These are phyloP conservation scores for Manihot esculenta DNA, from an alignment of 441 rosid species.

Conservation along the genomic window DNA sequence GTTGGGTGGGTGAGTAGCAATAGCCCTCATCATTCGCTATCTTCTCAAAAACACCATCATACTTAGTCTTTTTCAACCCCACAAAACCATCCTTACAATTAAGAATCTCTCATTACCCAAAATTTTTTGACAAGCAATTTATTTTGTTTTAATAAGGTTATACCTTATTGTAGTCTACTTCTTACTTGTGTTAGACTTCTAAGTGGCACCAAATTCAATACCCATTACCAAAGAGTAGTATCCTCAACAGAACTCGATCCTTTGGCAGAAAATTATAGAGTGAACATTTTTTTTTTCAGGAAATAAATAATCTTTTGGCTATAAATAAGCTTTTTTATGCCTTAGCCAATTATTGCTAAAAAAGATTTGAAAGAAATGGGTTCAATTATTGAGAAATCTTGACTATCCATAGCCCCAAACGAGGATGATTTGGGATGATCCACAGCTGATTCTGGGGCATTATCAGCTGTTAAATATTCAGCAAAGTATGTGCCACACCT, in stretches of 20 bases:
- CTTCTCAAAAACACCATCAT: conserved; percentile 39
- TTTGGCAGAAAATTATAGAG: not conserved
- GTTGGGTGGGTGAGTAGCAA: conserved; percentile 71
- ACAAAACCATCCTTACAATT: conserved; percentile 34
- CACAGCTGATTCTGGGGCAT: conserved; percentile 10
- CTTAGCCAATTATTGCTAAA: not conserved
- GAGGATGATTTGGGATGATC: not conserved
- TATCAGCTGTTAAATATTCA: not conserved
- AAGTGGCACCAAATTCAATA: too few relatives aligned
- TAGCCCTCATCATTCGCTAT: conserved; percentile 36
- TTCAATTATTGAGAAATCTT: not conserved
- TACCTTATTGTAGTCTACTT: too few relatives aligned
- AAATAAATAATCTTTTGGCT: not conserved
- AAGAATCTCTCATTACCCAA: not conserved
- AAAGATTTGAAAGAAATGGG: not conserved
- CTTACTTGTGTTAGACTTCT: too few relatives aligned
- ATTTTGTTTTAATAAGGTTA: too few relatives aligned
- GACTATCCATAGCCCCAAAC: not conserved
- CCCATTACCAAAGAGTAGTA: too few relatives aligned
- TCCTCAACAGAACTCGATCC: not conserved
- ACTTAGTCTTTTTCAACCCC: conserved; percentile 34
- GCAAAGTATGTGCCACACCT: not conserved
- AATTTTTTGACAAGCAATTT: too few relatives aligned
- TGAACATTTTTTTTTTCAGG: not conserved
- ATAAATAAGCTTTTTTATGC: not conserved